Conservation (phyloP, 805 yeast genomes). For the Starmerella stigmatis region DNA sequence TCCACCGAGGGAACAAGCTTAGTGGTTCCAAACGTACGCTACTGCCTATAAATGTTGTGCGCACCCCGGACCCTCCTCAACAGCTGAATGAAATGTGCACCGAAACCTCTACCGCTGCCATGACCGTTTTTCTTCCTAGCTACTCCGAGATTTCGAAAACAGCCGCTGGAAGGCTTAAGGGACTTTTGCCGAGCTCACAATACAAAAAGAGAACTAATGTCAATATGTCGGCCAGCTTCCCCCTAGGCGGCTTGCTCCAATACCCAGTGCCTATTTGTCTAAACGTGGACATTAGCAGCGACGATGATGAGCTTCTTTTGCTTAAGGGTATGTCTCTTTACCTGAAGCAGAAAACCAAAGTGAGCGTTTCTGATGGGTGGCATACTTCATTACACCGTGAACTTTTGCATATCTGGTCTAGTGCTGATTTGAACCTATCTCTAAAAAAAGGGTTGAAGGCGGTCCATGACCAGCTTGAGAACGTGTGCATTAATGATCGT, state of each 20-base stretch:
- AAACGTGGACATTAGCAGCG: slow-evolving; percentile 8
- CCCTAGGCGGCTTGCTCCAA: slow-evolving; percentile 18
- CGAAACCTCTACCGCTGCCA: not conserved
- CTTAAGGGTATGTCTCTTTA: slow-evolving; percentile 6
- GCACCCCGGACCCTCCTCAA: slow-evolving; percentile 4
- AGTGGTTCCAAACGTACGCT: slow-evolving; percentile 6
- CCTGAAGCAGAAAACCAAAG: slow-evolving; percentile 17
- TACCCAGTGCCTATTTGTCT: slow-evolving; percentile 10
- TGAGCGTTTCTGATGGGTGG: slow-evolving; percentile 19
- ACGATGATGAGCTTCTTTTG: slow-evolving; percentile 11
- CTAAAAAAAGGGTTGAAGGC: slow-evolving; percentile 14
- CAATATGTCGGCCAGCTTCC: slow-evolving; percentile 4
- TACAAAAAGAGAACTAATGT: slow-evolving; percentile 9
- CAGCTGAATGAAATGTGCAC: not conserved
- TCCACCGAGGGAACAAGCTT: slow-evolving; percentile 18
- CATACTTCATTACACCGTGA: slow-evolving; percentile 11
- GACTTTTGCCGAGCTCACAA: slow-evolving; percentile 14
- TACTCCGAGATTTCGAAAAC: slow-evolving; percentile 15
- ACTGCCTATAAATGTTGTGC: slow-evolving; percentile 13
- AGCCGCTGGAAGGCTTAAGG: slow-evolving; percentile 15
- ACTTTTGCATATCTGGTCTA: not conserved
- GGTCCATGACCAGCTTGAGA: slow-evolving; percentile 9
- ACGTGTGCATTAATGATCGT: slow-evolving; percentile 7
- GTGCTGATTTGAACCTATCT: not conserved
- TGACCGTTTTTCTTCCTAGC: slow-evolving; percentile 15